Conservation (phyloP, 2,329 filamentous ascomycete species). For the Aciculosporium take region DNA sequence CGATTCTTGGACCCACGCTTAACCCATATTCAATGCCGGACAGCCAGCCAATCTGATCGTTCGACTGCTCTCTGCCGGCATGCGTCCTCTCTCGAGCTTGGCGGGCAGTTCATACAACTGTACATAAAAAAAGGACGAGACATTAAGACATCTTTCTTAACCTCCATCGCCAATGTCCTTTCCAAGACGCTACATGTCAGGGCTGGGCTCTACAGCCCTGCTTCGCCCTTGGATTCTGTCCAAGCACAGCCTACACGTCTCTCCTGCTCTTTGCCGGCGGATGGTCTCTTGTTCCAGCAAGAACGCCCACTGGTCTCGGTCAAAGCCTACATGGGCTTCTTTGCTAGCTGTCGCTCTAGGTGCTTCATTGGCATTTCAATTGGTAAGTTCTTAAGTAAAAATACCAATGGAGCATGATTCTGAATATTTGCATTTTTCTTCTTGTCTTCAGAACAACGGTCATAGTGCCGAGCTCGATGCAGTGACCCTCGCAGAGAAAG, state of each 20-base stretch:
- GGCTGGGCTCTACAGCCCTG: not conserved
- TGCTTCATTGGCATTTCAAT: slow-evolving; percentile 3
- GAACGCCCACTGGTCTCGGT: not conserved
- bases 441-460: slow-evolving; percentile 25
- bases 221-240: not conserved
- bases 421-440: not conserved
- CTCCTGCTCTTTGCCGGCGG: not conserved
- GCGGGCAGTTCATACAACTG: no score
- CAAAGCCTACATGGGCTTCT: not conserved
- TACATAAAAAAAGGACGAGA: no score
- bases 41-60: no score
- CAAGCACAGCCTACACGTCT: not conserved
- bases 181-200: not conserved
- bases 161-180: not conserved
- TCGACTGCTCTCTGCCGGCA: not conserved
- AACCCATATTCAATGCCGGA: no score
- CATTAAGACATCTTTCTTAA: not conserved
- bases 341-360: slow-evolving; percentile 1
- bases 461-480: slow-evolving; percentile 38
- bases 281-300: not conserved
- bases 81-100: not conserved
- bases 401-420: not conserved
- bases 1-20: no score
- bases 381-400: slow-evolving; percentile 1
- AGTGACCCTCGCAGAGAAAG: slow-evolving; percentile 69